Evolutionary conservation across 768 basidiomycete species (phyloP).

Genomic region (Russula griseocarnosa): DNA sequence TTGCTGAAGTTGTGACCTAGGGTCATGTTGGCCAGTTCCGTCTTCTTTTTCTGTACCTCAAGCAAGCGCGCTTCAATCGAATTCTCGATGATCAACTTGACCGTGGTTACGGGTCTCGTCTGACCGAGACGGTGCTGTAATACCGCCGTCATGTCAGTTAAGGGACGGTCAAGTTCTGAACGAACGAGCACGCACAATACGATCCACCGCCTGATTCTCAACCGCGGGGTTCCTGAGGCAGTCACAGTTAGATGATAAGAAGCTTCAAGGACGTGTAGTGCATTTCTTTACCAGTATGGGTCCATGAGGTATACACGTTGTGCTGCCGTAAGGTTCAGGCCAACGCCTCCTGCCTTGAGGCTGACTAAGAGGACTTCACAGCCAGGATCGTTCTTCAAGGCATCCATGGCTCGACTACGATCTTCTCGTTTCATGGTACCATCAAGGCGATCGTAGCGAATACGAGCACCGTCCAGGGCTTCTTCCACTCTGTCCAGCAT

Average conservation of each 20-base stretch:
- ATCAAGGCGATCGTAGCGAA: constrained; percentile 88
- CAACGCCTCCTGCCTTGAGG: constrained; percentile 95
- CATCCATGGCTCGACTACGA: constrained; percentile 86
- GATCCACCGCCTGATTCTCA: constrained; percentile 96
- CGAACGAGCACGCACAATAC: constrained; percentile 60
- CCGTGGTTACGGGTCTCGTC: constrained; percentile 82
- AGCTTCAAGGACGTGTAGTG: background rate
- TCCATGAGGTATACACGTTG: constrained; percentile 95
- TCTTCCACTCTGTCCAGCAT: constrained; percentile 95
- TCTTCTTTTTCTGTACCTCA: constrained; percentile 93
- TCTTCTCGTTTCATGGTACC: constrained; percentile 98
- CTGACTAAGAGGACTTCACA: constrained; percentile 96
- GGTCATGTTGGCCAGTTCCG: constrained; percentile 90
- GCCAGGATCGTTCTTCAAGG: constrained; percentile 80
- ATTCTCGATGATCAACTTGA: constrained; percentile 91
- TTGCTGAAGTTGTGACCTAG: constrained; percentile 84
- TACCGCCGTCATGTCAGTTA: constrained; percentile 6
- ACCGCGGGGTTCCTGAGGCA: constrained; percentile 84
- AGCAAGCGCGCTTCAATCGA: constrained; percentile 91
- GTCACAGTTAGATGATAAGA: background rate
- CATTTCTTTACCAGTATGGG: constrained; percentile 73
- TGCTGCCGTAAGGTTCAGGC: constrained; percentile 91
- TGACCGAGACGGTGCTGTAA: constrained; percentile 92
- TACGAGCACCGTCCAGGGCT: constrained; percentile 74
- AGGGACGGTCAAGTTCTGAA: background rate